Conservation (phyloP, 2,329 filamentous ascomycete genomes). For the Endoconidiophora laricicola region DNA sequence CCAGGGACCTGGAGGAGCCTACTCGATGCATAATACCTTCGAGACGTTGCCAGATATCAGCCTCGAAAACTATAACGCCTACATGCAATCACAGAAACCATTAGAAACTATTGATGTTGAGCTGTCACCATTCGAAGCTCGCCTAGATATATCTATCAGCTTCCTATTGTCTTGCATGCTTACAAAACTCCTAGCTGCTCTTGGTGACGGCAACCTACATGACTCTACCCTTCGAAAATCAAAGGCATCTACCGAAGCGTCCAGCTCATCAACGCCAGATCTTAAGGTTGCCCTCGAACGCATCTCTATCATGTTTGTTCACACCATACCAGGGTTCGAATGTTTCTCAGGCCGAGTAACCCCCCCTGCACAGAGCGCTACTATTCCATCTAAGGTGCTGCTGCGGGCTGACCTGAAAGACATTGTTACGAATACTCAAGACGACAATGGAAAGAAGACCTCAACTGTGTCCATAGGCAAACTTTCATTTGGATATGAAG, state of each 20-base stretch:
- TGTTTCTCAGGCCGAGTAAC: constrained; percentile 32
- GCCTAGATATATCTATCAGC: constrained; percentile 40
- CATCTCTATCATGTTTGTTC: constrained; percentile 38
- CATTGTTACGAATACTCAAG: constrained; percentile 5
- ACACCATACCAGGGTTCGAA: constrained; percentile 34
- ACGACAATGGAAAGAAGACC: constrained; percentile 14
- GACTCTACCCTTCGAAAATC: neutral
- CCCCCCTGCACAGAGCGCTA: constrained; percentile 19
- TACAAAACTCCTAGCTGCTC: constrained; percentile 30
- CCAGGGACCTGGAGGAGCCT: constrained; percentile 1
- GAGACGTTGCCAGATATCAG: constrained; percentile 7
- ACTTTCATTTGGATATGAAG: constrained; percentile 43
- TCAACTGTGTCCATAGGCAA: constrained; percentile 18
- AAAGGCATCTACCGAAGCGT: constrained; percentile 2
- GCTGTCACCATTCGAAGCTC: constrained; percentile 34
- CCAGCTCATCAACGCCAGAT: constrained; percentile 18
- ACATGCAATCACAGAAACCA: constrained; percentile 11
- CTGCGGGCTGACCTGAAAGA: constrained; percentile 33
- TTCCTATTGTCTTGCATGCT: constrained; percentile 37
- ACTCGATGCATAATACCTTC: constrained; percentile 11
- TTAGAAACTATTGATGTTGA: constrained; percentile 30
- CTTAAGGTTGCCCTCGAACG: constrained; percentile 31
- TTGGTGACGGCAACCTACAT: constrained; percentile 18
- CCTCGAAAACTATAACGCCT: constrained; percentile 12
- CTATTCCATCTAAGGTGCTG: constrained; percentile 26